phyloP scores from a whole-genome alignment of 305 asterid genomes.

The Rubia occidens region DNA sequence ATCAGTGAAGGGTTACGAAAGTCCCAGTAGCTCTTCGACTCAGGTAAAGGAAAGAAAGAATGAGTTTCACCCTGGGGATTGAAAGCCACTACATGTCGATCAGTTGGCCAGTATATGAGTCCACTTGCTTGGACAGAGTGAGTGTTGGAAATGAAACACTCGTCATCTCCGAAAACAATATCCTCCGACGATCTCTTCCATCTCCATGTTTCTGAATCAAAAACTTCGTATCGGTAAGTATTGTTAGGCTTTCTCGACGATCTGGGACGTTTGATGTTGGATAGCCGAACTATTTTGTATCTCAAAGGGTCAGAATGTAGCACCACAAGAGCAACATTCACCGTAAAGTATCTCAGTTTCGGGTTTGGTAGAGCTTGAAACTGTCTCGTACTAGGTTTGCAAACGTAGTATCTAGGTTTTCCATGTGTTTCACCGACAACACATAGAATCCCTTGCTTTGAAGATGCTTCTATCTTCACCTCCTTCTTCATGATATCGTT shows the following conservation, averaged over 20 bases:
- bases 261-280: not conserved
- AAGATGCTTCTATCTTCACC: constrained; percentile 24
- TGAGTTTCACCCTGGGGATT: not conserved
- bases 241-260: not conserved
- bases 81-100: not conserved
- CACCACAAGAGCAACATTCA: constrained; percentile 11
- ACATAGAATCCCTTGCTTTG: constrained; percentile 24
- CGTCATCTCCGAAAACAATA: not conserved
- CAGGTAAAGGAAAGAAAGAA: not conserved
- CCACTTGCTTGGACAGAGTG: not conserved
- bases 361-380: constrained; percentile 31
- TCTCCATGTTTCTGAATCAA: not conserved
- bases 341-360: not conserved
- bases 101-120: not conserved
- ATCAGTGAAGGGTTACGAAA: not conserved
- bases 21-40: not conserved
- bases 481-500: not conserved
- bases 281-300: constrained; percentile 20
- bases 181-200: not conserved
- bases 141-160: not conserved
- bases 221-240: not conserved
- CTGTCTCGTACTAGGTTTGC: constrained; percentile 29
- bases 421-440: not conserved
- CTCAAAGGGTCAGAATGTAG: constrained; percentile 15
- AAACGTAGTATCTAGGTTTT: not conserved